These are phyloP conservation scores for Tuber indicum DNA, from an alignment of 495 filamentous ascomycete species.

Conservation along the genomic window DNA sequence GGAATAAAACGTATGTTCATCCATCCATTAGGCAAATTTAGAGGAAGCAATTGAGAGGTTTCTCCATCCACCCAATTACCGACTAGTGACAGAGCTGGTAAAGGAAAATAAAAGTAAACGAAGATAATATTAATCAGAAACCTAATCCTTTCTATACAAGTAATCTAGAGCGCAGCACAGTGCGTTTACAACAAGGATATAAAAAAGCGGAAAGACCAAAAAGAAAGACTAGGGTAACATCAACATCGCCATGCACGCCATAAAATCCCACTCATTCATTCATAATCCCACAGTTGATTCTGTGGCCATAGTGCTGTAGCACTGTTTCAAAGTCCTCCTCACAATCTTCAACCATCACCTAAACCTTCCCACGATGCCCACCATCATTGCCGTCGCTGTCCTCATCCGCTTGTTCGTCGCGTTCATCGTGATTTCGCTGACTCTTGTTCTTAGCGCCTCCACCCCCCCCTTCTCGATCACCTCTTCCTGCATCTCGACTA, in stretches of 20 bases:
- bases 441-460: constrained; percentile 39
- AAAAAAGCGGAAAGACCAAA: background rate
- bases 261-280: too few species aligned
- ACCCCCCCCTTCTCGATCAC: constrained; percentile 42
- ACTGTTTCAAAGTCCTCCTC: constrained; percentile 29
- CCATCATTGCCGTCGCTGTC: constrained; percentile 41
- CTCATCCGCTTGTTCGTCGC: constrained; percentile 32
- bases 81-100: too few species aligned
- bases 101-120: too few species aligned
- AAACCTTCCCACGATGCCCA: constrained; percentile 25
- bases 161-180: background rate
- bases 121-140: too few species aligned
- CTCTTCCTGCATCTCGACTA: constrained; percentile 2
- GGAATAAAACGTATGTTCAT: too few species aligned
- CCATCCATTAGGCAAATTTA: too few species aligned
- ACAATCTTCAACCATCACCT: constrained; percentile 32
- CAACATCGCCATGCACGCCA: too few species aligned
- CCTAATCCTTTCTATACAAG: constrained; percentile 7
- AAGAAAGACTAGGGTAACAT: too few species aligned
- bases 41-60: too few species aligned
- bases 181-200: constrained; percentile 23
- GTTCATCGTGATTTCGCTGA: constrained; percentile 14
- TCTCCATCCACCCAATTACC: too few species aligned
- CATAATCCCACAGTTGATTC: too few species aligned
- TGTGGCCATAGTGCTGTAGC: background rate